phyloP scores from a whole-genome alignment of 139 green algal genomes.

The Bryopsis sp. region DNA sequence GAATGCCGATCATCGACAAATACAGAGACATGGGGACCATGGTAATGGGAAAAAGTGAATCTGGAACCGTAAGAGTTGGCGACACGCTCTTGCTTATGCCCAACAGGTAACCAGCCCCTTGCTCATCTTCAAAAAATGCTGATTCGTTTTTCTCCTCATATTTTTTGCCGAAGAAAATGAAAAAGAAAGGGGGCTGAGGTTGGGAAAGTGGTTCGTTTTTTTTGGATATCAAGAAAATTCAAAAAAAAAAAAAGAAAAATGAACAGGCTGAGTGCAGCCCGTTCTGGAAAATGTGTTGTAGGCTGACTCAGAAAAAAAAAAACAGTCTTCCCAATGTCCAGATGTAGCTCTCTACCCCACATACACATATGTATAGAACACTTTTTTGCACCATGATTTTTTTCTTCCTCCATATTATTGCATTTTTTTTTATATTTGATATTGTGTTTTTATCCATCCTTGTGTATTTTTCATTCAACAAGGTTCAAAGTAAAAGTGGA shows the following conservation, averaged over 20 bases:
- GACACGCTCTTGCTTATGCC: conserved; percentile 88
- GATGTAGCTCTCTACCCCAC: too few relatives aligned
- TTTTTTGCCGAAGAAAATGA: conserved; percentile 4
- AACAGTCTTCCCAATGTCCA: too few relatives aligned
- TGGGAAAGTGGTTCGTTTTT: too few relatives aligned
- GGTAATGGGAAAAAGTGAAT: conserved; percentile 96
- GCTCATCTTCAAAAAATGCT: not conserved
- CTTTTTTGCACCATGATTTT: too few relatives aligned
- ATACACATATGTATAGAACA: too few relatives aligned
- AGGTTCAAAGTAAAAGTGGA: conserved; percentile 73
- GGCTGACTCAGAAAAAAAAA: too few relatives aligned
- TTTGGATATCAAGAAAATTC: too few relatives aligned
- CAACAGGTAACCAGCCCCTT: conserved; percentile 65
- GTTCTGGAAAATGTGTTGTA: too few relatives aligned
- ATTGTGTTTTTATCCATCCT: not conserved
- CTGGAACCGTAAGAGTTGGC: conserved; percentile 69
- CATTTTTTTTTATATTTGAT: conserved; percentile 5
- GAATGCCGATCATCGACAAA: conserved; percentile 95
- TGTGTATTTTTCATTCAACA: conserved; percentile 1
- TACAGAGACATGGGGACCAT: conserved; percentile 95
- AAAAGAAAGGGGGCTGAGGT: not conserved
- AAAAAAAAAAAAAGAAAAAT: too few relatives aligned
- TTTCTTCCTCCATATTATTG: not conserved
- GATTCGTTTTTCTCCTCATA: not conserved
- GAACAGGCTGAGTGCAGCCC: too few relatives aligned